Percentiles rank a stretch among this genome's conserved stretches.
These are phyloP conservation scores for Citrus hindsii DNA, from an alignment of 345 rosid genomes.

Conservation along the genomic window DNA sequence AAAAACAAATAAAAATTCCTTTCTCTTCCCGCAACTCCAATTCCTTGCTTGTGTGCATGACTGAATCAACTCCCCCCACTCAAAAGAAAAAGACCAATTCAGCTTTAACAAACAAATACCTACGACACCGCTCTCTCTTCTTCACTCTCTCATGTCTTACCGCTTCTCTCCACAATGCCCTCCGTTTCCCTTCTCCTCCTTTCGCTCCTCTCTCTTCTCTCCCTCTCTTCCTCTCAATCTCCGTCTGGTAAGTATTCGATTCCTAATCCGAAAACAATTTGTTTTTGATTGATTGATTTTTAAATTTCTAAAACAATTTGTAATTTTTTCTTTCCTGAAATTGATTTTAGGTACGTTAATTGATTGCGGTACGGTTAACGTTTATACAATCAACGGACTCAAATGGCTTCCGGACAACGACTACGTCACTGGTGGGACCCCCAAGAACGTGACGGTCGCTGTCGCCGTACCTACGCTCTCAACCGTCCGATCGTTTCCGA, in stretches of 20 bases:
- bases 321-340: neutral
- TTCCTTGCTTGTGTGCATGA: constrained; percentile 44
- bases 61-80: constrained; percentile 28
- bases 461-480: constrained; percentile 34
- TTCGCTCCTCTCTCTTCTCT: constrained; percentile 19
- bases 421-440: constrained; percentile 43
- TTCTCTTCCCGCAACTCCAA: constrained; percentile 35
- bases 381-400: constrained; percentile 39
- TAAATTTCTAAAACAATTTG: neutral
- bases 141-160: constrained; percentile 8
- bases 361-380: constrained; percentile 61
- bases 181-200: constrained; percentile 3
- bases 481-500: constrained; percentile 85
- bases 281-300: neutral
- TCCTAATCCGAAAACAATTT: neutral
- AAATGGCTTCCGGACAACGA: constrained; percentile 59
- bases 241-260: constrained; percentile 30
- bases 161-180: constrained; percentile 30
- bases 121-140: neutral
- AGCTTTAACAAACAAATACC: constrained; percentile 10
- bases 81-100: constrained; percentile 38
- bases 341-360: constrained; percentile 47
- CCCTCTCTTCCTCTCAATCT: constrained; percentile 41
- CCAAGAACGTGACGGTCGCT: constrained; percentile 36
- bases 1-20: constrained; percentile 19